Base-by-base conservation (phyloP, 1,284 basidiomycete genomes). In the Flammula alnicola region DNA sequence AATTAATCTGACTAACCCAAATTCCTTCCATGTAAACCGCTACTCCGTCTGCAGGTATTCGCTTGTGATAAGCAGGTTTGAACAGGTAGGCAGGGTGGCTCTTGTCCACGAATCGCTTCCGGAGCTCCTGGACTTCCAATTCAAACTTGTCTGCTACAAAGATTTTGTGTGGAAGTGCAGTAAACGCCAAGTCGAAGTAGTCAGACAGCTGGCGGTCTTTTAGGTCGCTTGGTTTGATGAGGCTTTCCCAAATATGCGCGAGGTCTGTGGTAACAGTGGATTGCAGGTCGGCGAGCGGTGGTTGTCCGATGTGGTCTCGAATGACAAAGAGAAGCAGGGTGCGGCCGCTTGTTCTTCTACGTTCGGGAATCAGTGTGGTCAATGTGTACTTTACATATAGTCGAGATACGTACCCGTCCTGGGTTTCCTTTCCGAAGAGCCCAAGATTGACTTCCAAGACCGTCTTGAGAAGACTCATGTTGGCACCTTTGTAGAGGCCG, bases 381-480 rank as follows among this genome's bases (percentile, higher is more conserved):
- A 31, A 14, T 8, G 38, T 7, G 14, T n/a, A n/a, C n/a, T n/a
- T n/a, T 20, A 8, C 39, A 23, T 29, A 27, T 14, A 2, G 35
- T 17, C 35, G 7, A 20, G 35, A 17, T 32, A 67, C 77, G 29
- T 63, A 84, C 83, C 80, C 82, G 27, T 84, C 83, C 20, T 74
- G 73, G 9, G 77, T 68, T 63, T 81, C 87, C 71, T 88, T 90
- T 7, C 93, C 91, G 66, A 99, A 99, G 37, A 99, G 72, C 7
- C 91, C 90, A 12, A 99, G 81, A 68, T 99, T 98, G 58, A 99
- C 97, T 70, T 99, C 97, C 63, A 99, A 96, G 16, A 99, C 97
- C 1, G 97, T 99, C 78, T 98, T 99, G 61, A 99, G 84, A 26
- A 99, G 77, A 12, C 93, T 96, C 96, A 99, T 97, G 73, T 99